Percentiles rank a stretch among this genome's conserved stretches.
Evolutionary conservation across 768 basidiomycete genomes (phyloP).

Genomic region (Strobilomyces dryophilus): DNA sequence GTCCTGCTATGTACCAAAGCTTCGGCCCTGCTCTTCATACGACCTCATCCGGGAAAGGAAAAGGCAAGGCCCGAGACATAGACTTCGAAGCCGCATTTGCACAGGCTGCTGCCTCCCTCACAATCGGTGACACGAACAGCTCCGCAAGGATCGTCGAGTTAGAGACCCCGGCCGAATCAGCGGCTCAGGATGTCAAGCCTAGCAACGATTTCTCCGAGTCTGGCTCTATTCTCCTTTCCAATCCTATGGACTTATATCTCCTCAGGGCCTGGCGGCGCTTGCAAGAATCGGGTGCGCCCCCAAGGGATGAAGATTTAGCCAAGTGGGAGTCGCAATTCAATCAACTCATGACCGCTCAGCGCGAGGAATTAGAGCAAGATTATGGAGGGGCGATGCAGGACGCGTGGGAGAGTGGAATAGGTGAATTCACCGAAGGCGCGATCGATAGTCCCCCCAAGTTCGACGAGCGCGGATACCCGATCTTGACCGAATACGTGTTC

Average conservation of each 20-base stretch:
- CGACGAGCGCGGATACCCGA: slow-evolving; percentile 72
- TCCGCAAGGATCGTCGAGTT: slow-evolving; percentile 53
- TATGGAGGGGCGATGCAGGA: slow-evolving; percentile 58
- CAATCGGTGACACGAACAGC: slow-evolving; percentile 35
- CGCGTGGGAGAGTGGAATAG: slow-evolving; percentile 58
- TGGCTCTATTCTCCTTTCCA: slow-evolving; percentile 16
- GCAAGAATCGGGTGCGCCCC: slow-evolving; percentile 53
- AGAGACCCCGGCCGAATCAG: slow-evolving; percentile 38
- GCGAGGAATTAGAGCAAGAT: slow-evolving; percentile 63
- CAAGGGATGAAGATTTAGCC: slow-evolving; percentile 58
- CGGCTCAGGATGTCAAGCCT: slow-evolving; percentile 30
- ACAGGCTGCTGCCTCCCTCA: slow-evolving; percentile 54
- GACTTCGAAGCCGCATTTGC: slow-evolving; percentile 88
- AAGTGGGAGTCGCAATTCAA: slow-evolving; percentile 85
- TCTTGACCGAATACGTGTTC: slow-evolving; percentile 69
- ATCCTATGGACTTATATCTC: slow-evolving; percentile 1
- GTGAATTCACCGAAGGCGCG: slow-evolving; percentile 36
- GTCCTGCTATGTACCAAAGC: slow-evolving; percentile 32
- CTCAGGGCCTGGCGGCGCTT: slow-evolving; percentile 60
- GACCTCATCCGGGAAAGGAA: slow-evolving; percentile 48
- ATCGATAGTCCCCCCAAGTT: slow-evolving; percentile 42
- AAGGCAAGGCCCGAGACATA: slow-evolving; percentile 73
- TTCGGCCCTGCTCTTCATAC: slow-evolving; percentile 22
- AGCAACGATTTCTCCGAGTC: slow-evolving; percentile 53
- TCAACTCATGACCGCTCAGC: slow-evolving; percentile 65